Evolutionary conservation across 768 basidiomycete genomes (phyloP), one percentile per base, ranked within the genome.

Genomic region (Hericium rajendrae): DNA sequence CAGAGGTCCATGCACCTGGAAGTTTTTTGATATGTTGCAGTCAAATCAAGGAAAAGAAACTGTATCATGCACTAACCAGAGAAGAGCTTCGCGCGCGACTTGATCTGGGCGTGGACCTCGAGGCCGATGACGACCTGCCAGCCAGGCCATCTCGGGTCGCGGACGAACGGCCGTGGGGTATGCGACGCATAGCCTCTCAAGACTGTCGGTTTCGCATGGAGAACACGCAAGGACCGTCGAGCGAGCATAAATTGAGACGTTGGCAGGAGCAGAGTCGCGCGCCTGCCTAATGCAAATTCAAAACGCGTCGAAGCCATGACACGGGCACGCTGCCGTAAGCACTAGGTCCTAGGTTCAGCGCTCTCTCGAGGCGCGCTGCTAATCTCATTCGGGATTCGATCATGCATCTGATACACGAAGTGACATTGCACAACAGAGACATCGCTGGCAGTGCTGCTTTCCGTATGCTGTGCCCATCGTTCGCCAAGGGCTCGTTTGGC

Each of bases 101-200:
- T 90, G 66, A 99, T 82, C 68, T 98, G 95, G 0, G 93, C 91
- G 67, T 98, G 97, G 5, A 95, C 90, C 67, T 99, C 97, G 50
- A 99, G 85, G 15, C 97, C 97, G 37, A 98, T 83, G 41, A 95
- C 76, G 18, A 97, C 85, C 61, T 86, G 79, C 91, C 91, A 98
- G 20, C 85, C 92, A 15, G 85, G 86, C 89, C 89, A 90, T 52
- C 86, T 57, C 8, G 58, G 32, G 48, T 71, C 72, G 13, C 59
- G 26, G 22, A 53, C 37, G 20, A 15, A 51, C 18, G 26, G 65
- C 58, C 48, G 58, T 24, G 39, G 6, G 46, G 54, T 54, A 12
- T 56, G 52, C 10, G 48, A 24, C 1, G 32, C 32, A 9, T 32
- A 32, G 32, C 32, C 32, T 32, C 32, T 32, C 32, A 32, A 2